Conservation (phyloP, 176 grass and related monocot genomes). For the Aegilops speltoides region DNA sequence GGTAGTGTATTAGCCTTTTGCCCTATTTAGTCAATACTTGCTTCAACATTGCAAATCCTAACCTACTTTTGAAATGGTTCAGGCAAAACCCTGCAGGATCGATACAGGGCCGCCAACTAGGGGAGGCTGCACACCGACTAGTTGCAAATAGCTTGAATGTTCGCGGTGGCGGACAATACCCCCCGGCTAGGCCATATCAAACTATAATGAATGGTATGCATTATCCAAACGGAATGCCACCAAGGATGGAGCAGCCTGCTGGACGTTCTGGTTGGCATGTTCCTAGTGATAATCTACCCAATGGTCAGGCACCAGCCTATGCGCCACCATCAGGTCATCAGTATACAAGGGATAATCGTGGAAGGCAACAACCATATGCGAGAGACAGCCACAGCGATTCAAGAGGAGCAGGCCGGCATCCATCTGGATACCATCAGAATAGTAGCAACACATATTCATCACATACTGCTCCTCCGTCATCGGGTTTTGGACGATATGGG, state of each 20-base stretch:
- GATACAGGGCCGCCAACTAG: conserved; percentile 71
- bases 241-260: conserved; percentile 39
- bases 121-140: conserved; percentile 78
- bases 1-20: conserved; percentile 19
- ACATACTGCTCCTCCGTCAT: conserved; percentile 39
- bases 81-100: conserved; percentile 80
- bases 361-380: conserved; percentile 33
- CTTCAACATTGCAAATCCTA: background rate
- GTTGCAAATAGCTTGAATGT: conserved; percentile 74
- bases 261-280: conserved; percentile 44
- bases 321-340: conserved; percentile 45
- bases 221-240: conserved; percentile 49
- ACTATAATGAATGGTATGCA: conserved; percentile 36
- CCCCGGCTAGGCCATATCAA: conserved; percentile 48
- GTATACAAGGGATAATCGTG: conserved; percentile 47
- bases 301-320: conserved; percentile 36
- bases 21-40: background rate
- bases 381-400: conserved; percentile 35
- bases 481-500: conserved; percentile 47
- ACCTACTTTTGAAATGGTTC: conserved; percentile 31
- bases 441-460: conserved; percentile 32
- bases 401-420: conserved; percentile 33
- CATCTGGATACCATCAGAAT: conserved; percentile 41
- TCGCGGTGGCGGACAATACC: conserved; percentile 35
- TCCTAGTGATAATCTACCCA: conserved; percentile 23